These are phyloP conservation scores for Kodamaea kaohsiungensis DNA, from an alignment of 805 yeast genomes.

Conservation along the genomic window DNA sequence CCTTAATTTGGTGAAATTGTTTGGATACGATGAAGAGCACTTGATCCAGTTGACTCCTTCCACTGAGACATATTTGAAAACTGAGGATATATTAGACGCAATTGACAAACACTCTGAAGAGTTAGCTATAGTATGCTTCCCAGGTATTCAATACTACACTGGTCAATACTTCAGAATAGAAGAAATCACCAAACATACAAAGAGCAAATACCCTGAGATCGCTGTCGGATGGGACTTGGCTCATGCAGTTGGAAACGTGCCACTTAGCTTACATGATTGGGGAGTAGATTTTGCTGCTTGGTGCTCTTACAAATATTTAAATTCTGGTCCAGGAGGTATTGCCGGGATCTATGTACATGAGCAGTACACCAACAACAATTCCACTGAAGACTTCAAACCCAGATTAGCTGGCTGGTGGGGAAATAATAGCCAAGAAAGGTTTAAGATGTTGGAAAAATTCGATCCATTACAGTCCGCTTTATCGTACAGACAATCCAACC, in stretches of 20 bases:
- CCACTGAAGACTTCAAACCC: conserved; percentile 45
- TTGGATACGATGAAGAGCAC: conserved; percentile 50
- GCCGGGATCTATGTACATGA: conserved; percentile 84
- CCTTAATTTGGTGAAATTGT: conserved; percentile 65
- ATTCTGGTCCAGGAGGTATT: conserved; percentile 92
- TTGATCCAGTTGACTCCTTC: conserved; percentile 64
- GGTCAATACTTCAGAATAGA: conserved; percentile 84
- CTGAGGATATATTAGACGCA: conserved; percentile 59
- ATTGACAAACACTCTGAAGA: conserved; percentile 60
- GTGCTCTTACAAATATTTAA: conserved; percentile 91
- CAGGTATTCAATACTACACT: conserved; percentile 90
- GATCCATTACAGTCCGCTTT: conserved; percentile 84
- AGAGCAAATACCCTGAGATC: conserved; percentile 41
- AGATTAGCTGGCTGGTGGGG: conserved; percentile 99
- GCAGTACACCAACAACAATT: conserved; percentile 34
- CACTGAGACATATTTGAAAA: conserved; percentile 57
- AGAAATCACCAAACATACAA: conserved; percentile 65
- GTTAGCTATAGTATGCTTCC: conserved; percentile 72
- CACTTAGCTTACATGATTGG: conserved; percentile 80
- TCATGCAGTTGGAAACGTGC: conserved; percentile 90
- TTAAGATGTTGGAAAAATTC: conserved; percentile 75
- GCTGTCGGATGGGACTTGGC: conserved; percentile 94
- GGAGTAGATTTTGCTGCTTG: conserved; percentile 90
- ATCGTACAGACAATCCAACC: conserved; percentile 88
- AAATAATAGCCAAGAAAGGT: conserved; percentile 66